A percentile compares a stretch with the other conserved stretches of the same genome.
Conservation (phyloP, 495 filamentous ascomycete genomes). For the Terfezia claveryi region DNA sequence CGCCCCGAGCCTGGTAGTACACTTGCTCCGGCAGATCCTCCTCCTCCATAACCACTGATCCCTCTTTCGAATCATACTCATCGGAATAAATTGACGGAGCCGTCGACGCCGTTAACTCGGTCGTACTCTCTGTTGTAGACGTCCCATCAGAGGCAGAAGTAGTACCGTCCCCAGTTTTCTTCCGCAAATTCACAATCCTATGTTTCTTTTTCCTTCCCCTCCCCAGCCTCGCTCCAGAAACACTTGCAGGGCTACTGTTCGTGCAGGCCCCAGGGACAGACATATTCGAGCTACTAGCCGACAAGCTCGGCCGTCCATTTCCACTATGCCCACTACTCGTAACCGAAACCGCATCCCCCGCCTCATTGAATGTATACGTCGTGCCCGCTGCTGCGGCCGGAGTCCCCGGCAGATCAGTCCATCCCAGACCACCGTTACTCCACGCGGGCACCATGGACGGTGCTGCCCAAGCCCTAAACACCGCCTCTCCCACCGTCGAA, state of each 20-base stretch:
- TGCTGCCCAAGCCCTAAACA: conserved; percentile 66
- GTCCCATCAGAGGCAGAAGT: background rate
- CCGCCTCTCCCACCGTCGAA: conserved; percentile 51
- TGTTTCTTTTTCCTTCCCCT: conserved; percentile 45
- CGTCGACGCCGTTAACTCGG: background rate
- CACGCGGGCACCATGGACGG: background rate
- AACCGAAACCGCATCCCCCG: conserved; percentile 24
- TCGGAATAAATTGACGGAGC: background rate
- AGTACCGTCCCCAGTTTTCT: conserved; percentile 12
- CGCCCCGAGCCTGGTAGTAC: no score
- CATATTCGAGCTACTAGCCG: conserved; percentile 22
- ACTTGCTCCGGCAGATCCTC: background rate
- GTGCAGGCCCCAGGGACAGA: conserved; percentile 22
- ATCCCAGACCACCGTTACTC: background rate
- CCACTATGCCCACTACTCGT: conserved; percentile 18
- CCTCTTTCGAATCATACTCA: background rate
- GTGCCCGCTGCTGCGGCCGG: background rate
- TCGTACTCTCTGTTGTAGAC: background rate
- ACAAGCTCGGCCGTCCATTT: conserved; percentile 21
- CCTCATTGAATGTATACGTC: conserved; percentile 36
- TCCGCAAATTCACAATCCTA: conserved; percentile 70
- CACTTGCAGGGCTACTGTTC: conserved; percentile 24
- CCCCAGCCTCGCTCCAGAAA: background rate
- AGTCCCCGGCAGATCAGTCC: background rate
- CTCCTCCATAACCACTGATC: background rate